Conservation (phyloP, 192 early-diverging fungal genomes). For the Backusella circina region DNA sequence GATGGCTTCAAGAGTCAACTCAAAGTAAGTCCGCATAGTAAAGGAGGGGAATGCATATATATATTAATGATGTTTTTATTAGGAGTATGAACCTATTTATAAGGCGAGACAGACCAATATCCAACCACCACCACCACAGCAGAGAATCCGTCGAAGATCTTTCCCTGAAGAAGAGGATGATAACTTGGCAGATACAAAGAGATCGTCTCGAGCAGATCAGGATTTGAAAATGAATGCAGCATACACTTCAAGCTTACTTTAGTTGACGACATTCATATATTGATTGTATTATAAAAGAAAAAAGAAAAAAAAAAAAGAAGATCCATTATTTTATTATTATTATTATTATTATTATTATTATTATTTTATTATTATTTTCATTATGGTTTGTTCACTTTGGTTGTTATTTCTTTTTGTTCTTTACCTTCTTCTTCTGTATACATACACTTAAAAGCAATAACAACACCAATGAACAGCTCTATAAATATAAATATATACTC, state of each 20-base stretch:
- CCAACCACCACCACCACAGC: constrained; percentile 35
- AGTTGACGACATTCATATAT: not conserved
- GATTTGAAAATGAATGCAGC: not conserved
- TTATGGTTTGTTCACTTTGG: too few relatives aligned
- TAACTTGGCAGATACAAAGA: not conserved
- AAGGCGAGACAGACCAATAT: constrained; percentile 50
- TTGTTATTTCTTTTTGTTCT: too few relatives aligned
- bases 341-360: not conserved
- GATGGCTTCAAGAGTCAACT: constrained; percentile 80
- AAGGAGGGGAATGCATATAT: not conserved
- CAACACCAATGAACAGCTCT: too few relatives aligned
- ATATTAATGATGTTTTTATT: not conserved
- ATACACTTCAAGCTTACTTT: not conserved
- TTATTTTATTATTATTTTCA: not conserved
- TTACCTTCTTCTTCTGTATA: too few relatives aligned
- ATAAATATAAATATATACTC: too few relatives aligned
- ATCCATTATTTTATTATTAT: not conserved
- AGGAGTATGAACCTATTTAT: constrained; percentile 84
- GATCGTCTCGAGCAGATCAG: not conserved
- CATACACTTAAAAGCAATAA: too few relatives aligned
- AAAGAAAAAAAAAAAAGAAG: too few relatives aligned
- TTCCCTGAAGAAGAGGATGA: constrained; percentile 58
- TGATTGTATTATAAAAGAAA: not conserved
- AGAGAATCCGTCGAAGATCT: constrained; percentile 47
- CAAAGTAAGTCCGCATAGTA: constrained; percentile 44